Base-by-base conservation (phyloP, 768 basidiomycete species). In the Pleurotus platypus region DNA sequence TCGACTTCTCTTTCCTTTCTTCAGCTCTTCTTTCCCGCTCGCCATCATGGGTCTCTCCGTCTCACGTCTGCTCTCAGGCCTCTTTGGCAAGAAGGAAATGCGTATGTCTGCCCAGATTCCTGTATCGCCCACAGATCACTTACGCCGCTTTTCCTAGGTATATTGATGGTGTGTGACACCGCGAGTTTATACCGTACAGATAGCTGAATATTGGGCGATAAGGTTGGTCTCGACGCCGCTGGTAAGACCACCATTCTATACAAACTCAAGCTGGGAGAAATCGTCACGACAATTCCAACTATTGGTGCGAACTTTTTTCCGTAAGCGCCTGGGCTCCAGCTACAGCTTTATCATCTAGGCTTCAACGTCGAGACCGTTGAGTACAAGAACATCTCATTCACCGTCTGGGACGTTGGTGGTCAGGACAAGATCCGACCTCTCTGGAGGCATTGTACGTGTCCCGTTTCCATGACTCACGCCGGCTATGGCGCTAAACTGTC, bases 341-440 rank as follows among this genome's bases (percentile, higher is more conserved):
- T 42, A 24, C 49, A 58, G 64, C 58, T 57, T 66, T 65, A 60
- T 59, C 53, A n/a, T 40, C 20, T 63, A 98, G 97, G 97, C 59
- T 99, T 99, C 83, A 99, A 99, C 72, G 97, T 99, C 66, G 97
- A 99, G 83, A 98, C 97, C 60, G 97, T 99, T 64, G 96, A 98
- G 75, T 98, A 99, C 80, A 98, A 98, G 85, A 99, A 98, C 82
- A 98, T 98, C 63, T 97, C 94, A 22, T 99, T 99, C 86, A 99
- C 96, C 20, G 97, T 98, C 46, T 98, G 97, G 97, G 97, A 99
- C 78, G 97, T 99, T 62, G 97, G 97, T 85, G 97, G 96, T 67
- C 96, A 99, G 79, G 96, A 99, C 79, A 99, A 98, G 88, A 98
- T 98, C 75, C 88, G 96, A 67, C 96, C 96, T 65, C 86, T 98